These are phyloP conservation scores for Pythium rishiriense DNA, from an alignment of 352 stramenopile species.

Conservation along the genomic window DNA sequence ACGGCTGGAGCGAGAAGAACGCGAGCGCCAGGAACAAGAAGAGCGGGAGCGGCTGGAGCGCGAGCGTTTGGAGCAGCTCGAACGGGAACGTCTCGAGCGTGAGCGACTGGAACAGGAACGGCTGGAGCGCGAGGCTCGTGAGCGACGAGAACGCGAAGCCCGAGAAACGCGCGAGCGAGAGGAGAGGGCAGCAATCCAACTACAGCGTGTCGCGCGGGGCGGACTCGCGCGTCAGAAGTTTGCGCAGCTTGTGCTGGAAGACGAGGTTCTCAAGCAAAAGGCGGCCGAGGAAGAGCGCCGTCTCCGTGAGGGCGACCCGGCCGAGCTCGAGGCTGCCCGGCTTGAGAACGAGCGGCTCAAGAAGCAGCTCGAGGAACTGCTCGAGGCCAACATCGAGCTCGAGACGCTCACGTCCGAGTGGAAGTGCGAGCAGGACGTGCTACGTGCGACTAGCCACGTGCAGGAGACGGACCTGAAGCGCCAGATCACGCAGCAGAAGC, in stretches of 20 bases:
- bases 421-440: conserved; percentile 51
- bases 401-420: conserved; percentile 60
- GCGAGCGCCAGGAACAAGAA: conserved; percentile 3
- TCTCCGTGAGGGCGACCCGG: conserved; percentile 9
- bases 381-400: conserved; percentile 62
- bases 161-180: conserved; percentile 27
- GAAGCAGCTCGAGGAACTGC: conserved; percentile 53
- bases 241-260: conserved; percentile 52
- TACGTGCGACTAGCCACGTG: conserved; percentile 56
- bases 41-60: neutral
- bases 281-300: conserved; percentile 6
- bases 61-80: too few relatives aligned
- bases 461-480: conserved; percentile 60
- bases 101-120: conserved; percentile 32
- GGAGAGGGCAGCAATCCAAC: conserved; percentile 41
- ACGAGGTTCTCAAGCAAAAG: conserved; percentile 21
- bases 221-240: conserved; percentile 36
- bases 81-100: conserved; percentile 16
- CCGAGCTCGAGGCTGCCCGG: conserved; percentile 39
- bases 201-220: conserved; percentile 42
- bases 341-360: conserved; percentile 62
- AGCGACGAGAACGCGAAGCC: conserved; percentile 2
- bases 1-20: conserved; percentile 13
- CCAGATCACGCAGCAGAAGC: conserved; percentile 47
- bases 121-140: conserved; percentile 33